Base-by-base conservation (phyloP, 768 basidiomycete genomes). In the Tylopilus balloui region DNA sequence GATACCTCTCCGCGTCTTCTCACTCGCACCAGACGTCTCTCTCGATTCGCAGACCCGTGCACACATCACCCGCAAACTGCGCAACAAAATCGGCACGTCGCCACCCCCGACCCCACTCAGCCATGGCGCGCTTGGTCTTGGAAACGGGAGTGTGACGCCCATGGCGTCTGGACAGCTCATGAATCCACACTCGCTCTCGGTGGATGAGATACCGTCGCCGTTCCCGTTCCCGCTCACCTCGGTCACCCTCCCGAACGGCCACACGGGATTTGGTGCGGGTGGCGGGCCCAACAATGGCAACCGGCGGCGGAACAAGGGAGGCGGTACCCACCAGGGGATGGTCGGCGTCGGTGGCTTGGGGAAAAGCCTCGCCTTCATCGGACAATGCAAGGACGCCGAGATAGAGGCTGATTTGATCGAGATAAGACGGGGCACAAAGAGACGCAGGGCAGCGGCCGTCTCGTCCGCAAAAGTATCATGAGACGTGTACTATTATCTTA, bases 161-260 rank as follows among this genome's bases (percentile, higher is more conserved):
- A 79, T 87, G 57, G 82, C 84, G 1, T 74, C 80, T 2, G 84
- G 81, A 0, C 84, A 83, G 0, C 79, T 88, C 63, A 75, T 79
- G 31, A 92, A 90, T 63, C 89, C 89, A 2, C 86, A 89, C 61
- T 92, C 90, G 6, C 82, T 92, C 39, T 78, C 86, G 3, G 84
- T 91, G 34, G 90, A 92, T 55, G 90, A 92, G 60, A 78, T 92
- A 31, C 87, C 89, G 3, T 92, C 90, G 0, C 87, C 86, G 11
- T 91, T 89, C 73, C 86, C 88, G 0, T 73, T 88, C 10, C 78
- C 86, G 1, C 78, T 91, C 11, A 85, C 82, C 6, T 73, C 78
- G 4, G 76, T 75, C 14, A 71, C 73, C n/a, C 64, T 72, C 34
- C 71, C 70, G 3, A 70, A 63, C 32, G 58, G 70, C 45, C 53